A percentile compares a stretch with the other conserved stretches of the same genome.
Conservation (phyloP, 83 land plant genomes). For the Picea mariana region DNA sequence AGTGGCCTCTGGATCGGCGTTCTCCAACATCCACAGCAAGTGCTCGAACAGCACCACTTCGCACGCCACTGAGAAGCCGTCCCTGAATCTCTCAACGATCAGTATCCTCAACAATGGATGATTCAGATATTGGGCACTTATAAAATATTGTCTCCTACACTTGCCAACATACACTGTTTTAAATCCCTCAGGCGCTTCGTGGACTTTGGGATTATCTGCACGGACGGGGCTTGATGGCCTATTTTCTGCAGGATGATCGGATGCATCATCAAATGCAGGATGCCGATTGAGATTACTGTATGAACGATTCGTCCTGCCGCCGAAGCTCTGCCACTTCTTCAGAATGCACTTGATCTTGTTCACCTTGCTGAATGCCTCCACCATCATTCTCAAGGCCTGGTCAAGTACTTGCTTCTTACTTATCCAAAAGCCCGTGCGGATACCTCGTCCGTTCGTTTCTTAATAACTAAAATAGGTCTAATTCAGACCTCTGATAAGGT, state of each 20-base stretch:
- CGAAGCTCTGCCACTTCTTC: constrained; percentile 47
- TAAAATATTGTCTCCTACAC: constrained; percentile 43
- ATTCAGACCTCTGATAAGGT: too few species aligned
- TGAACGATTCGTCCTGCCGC: constrained; percentile 14
- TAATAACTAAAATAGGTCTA: too few species aligned
- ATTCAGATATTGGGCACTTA: constrained; percentile 28
- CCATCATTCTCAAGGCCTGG: not conserved
- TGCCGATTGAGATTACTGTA: constrained; percentile 19
- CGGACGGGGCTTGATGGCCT: not conserved
- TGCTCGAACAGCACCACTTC: constrained; percentile 90
- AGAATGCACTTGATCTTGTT: constrained; percentile 49
- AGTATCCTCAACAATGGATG: constrained; percentile 62
- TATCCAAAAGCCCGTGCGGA: too few species aligned
- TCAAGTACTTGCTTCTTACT: too few species aligned
- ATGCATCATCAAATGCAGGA: not conserved
- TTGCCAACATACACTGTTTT: constrained; percentile 56
- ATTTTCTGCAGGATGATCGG: too few species aligned
- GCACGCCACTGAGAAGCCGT: constrained; percentile 40
- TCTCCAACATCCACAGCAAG: constrained; percentile 80
- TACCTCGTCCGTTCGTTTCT: too few species aligned
- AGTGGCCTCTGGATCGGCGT: constrained; percentile 61
- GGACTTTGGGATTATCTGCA: not conserved
- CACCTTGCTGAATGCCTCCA: constrained; percentile 26
- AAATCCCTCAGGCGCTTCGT: constrained; percentile 25
- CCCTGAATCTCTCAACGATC: constrained; percentile 23